These are phyloP conservation scores for Suillus luteus DNA, from an alignment of 768 basidiomycete genomes.

Conservation along the genomic window DNA sequence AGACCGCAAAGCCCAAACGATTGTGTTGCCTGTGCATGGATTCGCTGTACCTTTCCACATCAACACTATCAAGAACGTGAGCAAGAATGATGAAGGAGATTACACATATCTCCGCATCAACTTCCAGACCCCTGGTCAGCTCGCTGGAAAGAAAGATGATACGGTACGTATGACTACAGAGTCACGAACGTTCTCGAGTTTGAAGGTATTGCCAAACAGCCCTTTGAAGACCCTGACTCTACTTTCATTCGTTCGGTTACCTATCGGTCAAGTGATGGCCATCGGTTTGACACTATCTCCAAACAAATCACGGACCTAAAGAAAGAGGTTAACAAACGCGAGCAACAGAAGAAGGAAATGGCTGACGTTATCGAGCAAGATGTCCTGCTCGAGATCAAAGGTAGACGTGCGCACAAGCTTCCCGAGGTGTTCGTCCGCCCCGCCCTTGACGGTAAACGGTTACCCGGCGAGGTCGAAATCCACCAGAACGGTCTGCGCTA, in stretches of 20 bases:
- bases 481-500: slow-evolving; percentile 97
- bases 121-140: slow-evolving; percentile 97
- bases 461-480: slow-evolving; percentile 97
- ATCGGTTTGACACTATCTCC: slow-evolving; percentile 85
- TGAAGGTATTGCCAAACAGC: slow-evolving; percentile 43
- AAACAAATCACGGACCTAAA: slow-evolving; percentile 95
- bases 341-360: slow-evolving; percentile 97
- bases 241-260: slow-evolving; percentile 96
- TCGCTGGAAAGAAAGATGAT: slow-evolving; percentile 98
- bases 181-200: not conserved
- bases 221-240: slow-evolving; percentile 94
- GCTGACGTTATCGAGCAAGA: slow-evolving; percentile 98
- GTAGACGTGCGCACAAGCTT: slow-evolving; percentile 81
- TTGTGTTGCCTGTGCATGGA: slow-evolving; percentile 91
- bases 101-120: slow-evolving; percentile 95
- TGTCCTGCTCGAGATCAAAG: slow-evolving; percentile 83
- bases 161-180: slow-evolving; percentile 55
- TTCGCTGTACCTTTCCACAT: slow-evolving; percentile 98
- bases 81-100: slow-evolving; percentile 96
- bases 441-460: slow-evolving; percentile 89
- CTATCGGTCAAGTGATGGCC: slow-evolving; percentile 87
- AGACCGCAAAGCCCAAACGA: slow-evolving; percentile 87
- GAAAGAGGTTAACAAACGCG: slow-evolving; percentile 95
- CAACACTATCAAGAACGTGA: slow-evolving; percentile 96
- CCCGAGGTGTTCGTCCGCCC: slow-evolving; percentile 93